Conservation (phyloP, 148 eudicot genomes). For the Mesembryanthemum crystallinum region DNA sequence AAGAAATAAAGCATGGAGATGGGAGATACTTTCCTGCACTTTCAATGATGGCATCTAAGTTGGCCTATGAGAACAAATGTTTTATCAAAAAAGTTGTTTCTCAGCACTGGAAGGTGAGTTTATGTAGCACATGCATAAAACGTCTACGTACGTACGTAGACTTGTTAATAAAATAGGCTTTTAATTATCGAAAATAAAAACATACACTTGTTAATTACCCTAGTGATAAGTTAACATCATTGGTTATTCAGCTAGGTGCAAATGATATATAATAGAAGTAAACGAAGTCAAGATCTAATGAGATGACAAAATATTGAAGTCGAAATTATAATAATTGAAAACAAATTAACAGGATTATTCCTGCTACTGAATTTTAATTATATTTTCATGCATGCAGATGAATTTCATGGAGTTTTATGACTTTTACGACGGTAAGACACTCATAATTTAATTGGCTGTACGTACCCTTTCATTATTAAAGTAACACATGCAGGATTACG, state of each 20-base stretch:
- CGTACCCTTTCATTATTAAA: neutral
- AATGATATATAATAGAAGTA: no score
- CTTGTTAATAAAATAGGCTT: no score
- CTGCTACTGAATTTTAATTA: no score
- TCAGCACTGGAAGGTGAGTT: conserved; percentile 52
- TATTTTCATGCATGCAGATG: conserved; percentile 61
- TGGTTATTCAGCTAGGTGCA: no score
- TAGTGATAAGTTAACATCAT: no score
- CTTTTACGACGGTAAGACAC: conserved; percentile 58
- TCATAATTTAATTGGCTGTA: neutral
- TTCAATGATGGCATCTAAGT: conserved; percentile 67
- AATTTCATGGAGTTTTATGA: conserved; percentile 52
- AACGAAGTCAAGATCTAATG: no score
- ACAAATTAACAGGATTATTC: no score
- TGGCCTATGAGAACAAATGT: conserved; percentile 54
- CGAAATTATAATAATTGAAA: no score
- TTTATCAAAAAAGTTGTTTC: conserved; percentile 32
- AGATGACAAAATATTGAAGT: no score
- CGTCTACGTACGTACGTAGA: neutral
- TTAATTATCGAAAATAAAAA: no score
- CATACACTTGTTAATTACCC: no score
- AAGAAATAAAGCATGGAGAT: conserved; percentile 39
- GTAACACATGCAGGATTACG: neutral
- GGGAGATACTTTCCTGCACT: conserved; percentile 47
- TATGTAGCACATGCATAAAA: neutral